Percentiles rank a stretch among this genome's conserved stretches.
phyloP scores from a whole-genome alignment of 345 rosid genomes.

The Eucalyptus sp. region DNA sequence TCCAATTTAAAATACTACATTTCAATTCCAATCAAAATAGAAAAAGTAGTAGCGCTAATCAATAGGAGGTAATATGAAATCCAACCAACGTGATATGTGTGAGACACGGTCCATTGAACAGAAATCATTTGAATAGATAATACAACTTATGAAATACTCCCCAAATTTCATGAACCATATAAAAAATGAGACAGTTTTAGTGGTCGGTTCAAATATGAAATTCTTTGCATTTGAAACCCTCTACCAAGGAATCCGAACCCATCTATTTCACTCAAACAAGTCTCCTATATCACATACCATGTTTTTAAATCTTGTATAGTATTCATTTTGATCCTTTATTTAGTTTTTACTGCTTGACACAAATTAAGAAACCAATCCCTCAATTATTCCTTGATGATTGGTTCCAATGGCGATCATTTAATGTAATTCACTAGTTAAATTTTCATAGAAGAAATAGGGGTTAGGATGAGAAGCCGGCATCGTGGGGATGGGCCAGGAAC shows the following conservation, averaged over 20 bases:
- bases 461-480: too few species aligned
- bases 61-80: neutral
- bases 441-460: neutral
- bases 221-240: neutral
- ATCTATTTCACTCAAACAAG: neutral
- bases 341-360: neutral
- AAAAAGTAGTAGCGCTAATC: neutral
- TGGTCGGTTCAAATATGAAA: neutral
- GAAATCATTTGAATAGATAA: neutral
- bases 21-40: fast-evolving
- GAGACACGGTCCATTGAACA: too few species aligned
- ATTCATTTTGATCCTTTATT: neutral
- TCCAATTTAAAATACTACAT: neutral
- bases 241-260: neutral
- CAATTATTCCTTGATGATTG: neutral
- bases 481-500: too few species aligned
- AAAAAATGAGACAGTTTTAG: neutral
- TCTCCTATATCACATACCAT: neutral
- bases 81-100: too few species aligned
- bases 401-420: neutral
- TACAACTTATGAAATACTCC: neutral
- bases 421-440: neutral
- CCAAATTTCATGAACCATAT: neutral
- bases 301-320: neutral
- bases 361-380: neutral